phyloP scores from a whole-genome alignment of 805 yeast species.

The Saccharomycopsis javanensis region DNA sequence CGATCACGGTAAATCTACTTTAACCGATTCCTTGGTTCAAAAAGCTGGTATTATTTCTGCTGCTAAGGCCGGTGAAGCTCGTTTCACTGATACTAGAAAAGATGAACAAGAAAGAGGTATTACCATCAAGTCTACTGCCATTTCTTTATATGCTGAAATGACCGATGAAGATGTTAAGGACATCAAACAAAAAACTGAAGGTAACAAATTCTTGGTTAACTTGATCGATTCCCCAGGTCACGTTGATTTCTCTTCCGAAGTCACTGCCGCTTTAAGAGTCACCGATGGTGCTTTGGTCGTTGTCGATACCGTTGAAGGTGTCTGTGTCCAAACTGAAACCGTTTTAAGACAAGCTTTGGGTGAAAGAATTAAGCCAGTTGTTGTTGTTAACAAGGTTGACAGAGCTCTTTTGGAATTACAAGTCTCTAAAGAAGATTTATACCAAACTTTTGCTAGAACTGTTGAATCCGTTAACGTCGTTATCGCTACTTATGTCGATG shows the following conservation, averaged over 20 bases:
- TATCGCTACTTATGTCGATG: constrained; percentile 89
- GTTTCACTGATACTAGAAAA: constrained; percentile 99
- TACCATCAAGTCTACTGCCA: constrained; percentile 97
- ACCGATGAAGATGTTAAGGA: constrained; percentile 75
- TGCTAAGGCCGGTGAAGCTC: constrained; percentile 99
- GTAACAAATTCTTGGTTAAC: constrained; percentile 93
- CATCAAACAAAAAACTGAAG: constrained; percentile 79
- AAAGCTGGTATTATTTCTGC: constrained; percentile 99
- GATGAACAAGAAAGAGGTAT: constrained; percentile 99
- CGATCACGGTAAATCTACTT: constrained; percentile 99
- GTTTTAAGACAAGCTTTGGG: constrained; percentile 98
- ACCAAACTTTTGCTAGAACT: constrained; percentile 97
- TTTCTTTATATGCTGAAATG: constrained; percentile 88
- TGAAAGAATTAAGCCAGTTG: constrained; percentile 99
- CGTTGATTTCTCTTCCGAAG: constrained; percentile 99
- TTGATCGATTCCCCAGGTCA: constrained; percentile 99
- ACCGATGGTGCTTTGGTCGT: constrained; percentile 99
- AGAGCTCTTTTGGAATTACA: constrained; percentile 98
- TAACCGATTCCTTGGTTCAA: constrained; percentile 98
- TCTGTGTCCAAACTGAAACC: constrained; percentile 99
- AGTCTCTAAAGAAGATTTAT: constrained; percentile 96
- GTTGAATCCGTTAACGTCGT: constrained; percentile 99
- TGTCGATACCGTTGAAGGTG: constrained; percentile 99
- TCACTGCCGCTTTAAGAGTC: constrained; percentile 98
- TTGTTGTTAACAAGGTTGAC: constrained; percentile 97